Percentiles rank a stretch among this genome's conserved stretches.
These are phyloP conservation scores for Candida ficus DNA, from an alignment of 805 yeast species.

Conservation along the genomic window DNA sequence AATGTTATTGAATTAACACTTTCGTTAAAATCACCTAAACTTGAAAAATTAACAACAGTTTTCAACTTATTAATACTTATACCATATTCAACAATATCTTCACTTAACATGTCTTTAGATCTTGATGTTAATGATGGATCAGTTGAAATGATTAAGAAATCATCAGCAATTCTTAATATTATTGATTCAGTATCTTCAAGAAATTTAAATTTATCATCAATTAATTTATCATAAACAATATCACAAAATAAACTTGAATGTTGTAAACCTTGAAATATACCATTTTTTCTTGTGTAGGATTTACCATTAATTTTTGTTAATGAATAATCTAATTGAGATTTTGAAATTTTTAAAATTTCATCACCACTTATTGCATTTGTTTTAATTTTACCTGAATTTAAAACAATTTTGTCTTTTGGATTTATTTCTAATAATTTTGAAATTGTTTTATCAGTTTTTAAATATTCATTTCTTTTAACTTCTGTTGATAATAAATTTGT, in stretches of 20 bases:
- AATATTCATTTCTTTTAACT: neutral
- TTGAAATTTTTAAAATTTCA: constrained; percentile 42
- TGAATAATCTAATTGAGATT: constrained; percentile 50
- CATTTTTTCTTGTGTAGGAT: constrained; percentile 48
- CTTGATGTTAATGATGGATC: constrained; percentile 26
- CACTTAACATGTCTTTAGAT: constrained; percentile 26
- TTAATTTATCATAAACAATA: constrained; percentile 59
- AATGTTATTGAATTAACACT: constrained; percentile 26
- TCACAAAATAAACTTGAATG: constrained; percentile 74
- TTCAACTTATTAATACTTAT: constrained; percentile 28
- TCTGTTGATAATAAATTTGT: constrained; percentile 13
- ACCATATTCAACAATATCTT: constrained; percentile 34
- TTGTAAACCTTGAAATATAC: constrained; percentile 83
- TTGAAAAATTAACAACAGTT: constrained; percentile 32
- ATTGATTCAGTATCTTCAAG: constrained; percentile 26
- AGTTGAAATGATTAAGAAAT: constrained; percentile 67
- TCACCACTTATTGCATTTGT: constrained; percentile 30
- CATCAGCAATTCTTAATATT: constrained; percentile 74
- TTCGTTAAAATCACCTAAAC: constrained; percentile 3
- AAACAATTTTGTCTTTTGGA: neutral
- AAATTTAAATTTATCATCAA: constrained; percentile 29
- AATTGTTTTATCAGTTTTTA: neutral
- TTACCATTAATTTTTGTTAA: constrained; percentile 34
- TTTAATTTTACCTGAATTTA: neutral
- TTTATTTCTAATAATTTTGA: neutral